Evolutionary conservation across 495 filamentous ascomycete species (phyloP).

Genomic region (Daldinia loculata): DNA sequence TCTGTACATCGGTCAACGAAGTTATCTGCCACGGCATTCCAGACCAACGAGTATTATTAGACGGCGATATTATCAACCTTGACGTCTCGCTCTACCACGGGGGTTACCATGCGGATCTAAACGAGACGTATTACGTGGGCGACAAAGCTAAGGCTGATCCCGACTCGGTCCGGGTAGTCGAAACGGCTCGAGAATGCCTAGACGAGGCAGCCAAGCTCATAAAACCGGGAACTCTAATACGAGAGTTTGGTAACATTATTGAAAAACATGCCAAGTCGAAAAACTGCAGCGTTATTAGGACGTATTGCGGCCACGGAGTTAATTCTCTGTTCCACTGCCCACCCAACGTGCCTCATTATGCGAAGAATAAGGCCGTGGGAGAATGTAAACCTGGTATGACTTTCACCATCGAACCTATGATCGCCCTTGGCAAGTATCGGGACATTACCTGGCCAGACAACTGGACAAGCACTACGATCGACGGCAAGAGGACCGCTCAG

Average conservation of each 20-base stretch:
- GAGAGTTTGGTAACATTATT: constrained; percentile 83
- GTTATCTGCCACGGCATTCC: constrained; percentile 96
- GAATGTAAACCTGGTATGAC: constrained; percentile 89
- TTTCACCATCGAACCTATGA: constrained; percentile 95
- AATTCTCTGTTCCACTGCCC: constrained; percentile 85
- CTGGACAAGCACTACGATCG: constrained; percentile 86
- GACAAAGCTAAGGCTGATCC: constrained; percentile 76
- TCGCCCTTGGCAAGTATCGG: constrained; percentile 78
- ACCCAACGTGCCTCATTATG: constrained; percentile 88
- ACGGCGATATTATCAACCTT: constrained; percentile 90
- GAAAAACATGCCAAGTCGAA: constrained; percentile 84
- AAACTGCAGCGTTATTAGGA: constrained; percentile 82
- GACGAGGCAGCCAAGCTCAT: constrained; percentile 85
- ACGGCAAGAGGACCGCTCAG: constrained; percentile 84
- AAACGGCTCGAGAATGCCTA: constrained; percentile 81
- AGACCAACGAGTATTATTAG: constrained; percentile 76
- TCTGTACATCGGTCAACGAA: constrained; percentile 96
- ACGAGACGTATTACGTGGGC: constrained; percentile 93
- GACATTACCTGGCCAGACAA: constrained; percentile 91
- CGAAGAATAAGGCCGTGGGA: constrained; percentile 89
- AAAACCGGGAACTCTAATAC: constrained; percentile 86
- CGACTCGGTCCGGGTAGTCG: constrained; percentile 84
- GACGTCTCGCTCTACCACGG: constrained; percentile 88
- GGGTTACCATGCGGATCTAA: constrained; percentile 88
- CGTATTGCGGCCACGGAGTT: constrained; percentile 91